phyloP scores from a whole-genome alignment of 306 rosid genomes.

The Trichosanthes truncata region DNA sequence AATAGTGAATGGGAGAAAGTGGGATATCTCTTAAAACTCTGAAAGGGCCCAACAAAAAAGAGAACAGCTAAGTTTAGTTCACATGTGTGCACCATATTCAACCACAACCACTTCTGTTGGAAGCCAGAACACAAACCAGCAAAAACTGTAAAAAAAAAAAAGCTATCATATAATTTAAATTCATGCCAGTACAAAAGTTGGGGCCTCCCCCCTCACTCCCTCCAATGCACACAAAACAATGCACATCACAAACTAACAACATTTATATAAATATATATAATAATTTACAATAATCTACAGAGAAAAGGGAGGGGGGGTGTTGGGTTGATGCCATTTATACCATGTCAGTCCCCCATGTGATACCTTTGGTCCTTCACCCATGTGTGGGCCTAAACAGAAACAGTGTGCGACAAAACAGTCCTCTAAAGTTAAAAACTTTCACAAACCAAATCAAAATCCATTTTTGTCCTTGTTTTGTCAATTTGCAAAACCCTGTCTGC shows the following conservation, averaged over 20 bases:
- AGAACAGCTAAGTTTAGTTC: background rate
- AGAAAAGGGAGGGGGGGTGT: conserved; percentile 14
- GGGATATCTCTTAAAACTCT: background rate
- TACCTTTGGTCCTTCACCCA: conserved; percentile 21
- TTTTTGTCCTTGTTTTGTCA: conserved; percentile 13
- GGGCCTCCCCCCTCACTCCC: conserved; percentile 7
- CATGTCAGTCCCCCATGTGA: conserved; percentile 46
- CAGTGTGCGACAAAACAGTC: conserved; percentile 24
- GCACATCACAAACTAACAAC: conserved; percentile 17
- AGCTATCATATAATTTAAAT: conserved; percentile 1
- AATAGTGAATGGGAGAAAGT: background rate
- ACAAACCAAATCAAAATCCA: conserved; percentile 9
- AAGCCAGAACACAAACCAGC: background rate
- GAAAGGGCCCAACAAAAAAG: background rate
- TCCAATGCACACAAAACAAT: conserved; percentile 20
- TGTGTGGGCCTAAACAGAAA: conserved; percentile 24
- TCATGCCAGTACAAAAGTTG: conserved; percentile 2
- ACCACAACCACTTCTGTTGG: conserved; percentile 3
- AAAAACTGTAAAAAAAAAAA: background rate
- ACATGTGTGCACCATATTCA: conserved; percentile 8
- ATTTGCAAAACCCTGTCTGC: background rate
- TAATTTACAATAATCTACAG: conserved; percentile 17
- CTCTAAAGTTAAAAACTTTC: conserved; percentile 17
- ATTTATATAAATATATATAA: background rate
- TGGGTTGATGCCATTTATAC: conserved; percentile 13